Evolutionary conservation across 331 rosid species (phyloP), one percentile per base, ranked within the genome.

Genomic region (Pyrus hybrid): DNA sequence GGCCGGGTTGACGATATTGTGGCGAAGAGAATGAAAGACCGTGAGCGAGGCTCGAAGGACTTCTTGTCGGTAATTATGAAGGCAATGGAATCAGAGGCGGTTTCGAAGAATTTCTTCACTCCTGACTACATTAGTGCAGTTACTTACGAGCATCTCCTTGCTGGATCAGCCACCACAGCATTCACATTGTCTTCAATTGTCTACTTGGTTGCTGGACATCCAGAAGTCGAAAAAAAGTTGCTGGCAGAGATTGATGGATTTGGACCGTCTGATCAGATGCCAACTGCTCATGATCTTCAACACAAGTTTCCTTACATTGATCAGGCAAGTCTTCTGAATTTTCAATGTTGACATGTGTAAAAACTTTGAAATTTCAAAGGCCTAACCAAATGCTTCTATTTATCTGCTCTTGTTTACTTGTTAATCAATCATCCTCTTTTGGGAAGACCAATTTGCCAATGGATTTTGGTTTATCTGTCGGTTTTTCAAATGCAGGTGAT

Each of bases 91-190:
- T 78, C 91, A 4, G 89, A 85, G 69, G 80, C 81, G 1, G 87
- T 80, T 3, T 66, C 93, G 28, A 86, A 75, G 67, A 85, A 80
- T 64, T 87, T 87, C 18, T 89, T 92, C 80, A 84, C 88, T 22
- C 86, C 86, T 4, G 97, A 95, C 68, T 90, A 91, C 60, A 78
- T 92, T 21, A 92, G 88, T 61, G 99, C 99, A 32, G 86, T 92
- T 67, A 88, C 96, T 33, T 95, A 95, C 33, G 99, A 95, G 78
- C 99, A 95, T 73, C 54, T 95, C 6, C 91, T 95, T 70, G 98
- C 98, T 14, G 99, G 99, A 1, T 95, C 98, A 12, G 91, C 98
- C 47, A 95, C 98, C 60, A 86, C 97, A 0, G 74, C 99, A 30
- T 95, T 95, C 80, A 92, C 99, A 0, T 56, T 95, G 80, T 92